Evolutionary conservation across 345 rosid species (phyloP).

Genomic region (Pseudoturritis turrita): DNA sequence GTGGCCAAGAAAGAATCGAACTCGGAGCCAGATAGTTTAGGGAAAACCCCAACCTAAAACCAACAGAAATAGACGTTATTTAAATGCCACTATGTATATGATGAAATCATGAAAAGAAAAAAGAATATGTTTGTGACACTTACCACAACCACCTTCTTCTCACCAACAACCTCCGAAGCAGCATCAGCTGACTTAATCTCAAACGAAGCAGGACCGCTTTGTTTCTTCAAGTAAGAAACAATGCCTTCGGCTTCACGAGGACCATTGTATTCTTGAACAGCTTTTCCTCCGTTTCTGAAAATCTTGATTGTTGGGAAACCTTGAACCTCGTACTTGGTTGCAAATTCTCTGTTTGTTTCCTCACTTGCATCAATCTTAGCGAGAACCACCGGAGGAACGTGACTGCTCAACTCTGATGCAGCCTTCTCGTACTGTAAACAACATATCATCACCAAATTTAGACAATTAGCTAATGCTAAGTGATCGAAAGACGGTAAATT

Average conservation of each 20-base stretch:
- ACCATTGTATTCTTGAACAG: conserved; percentile 76
- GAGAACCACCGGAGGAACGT: conserved; percentile 59
- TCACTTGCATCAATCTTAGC: conserved; percentile 95
- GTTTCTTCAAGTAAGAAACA: conserved; percentile 73
- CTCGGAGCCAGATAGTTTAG: conserved; percentile 77
- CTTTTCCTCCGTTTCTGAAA: conserved; percentile 79
- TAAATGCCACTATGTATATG: not conserved
- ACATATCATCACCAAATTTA: not conserved
- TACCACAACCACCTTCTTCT: conserved; percentile 71
- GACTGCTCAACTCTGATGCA: conserved; percentile 66
- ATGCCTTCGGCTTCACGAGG: conserved; percentile 97
- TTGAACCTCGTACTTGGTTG: conserved; percentile 48
- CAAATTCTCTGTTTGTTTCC: conserved; percentile 64
- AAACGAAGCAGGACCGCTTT: conserved; percentile 85
- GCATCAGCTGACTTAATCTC: conserved; percentile 73
- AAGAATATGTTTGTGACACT: conserved; percentile 21
- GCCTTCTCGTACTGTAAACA: conserved; percentile 82
- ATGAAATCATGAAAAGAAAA: not conserved
- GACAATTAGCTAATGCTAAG: not conserved
- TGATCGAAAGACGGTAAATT: not conserved
- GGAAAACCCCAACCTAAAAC: conserved; percentile 86
- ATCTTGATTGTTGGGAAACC: conserved; percentile 91
- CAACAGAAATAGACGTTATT: not conserved
- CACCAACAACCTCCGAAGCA: conserved; percentile 52
- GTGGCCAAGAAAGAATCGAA: conserved; percentile 59